These are phyloP conservation scores for Huntiella decipiens DNA, from an alignment of 2,329 filamentous ascomycete species.

Conservation along the genomic window DNA sequence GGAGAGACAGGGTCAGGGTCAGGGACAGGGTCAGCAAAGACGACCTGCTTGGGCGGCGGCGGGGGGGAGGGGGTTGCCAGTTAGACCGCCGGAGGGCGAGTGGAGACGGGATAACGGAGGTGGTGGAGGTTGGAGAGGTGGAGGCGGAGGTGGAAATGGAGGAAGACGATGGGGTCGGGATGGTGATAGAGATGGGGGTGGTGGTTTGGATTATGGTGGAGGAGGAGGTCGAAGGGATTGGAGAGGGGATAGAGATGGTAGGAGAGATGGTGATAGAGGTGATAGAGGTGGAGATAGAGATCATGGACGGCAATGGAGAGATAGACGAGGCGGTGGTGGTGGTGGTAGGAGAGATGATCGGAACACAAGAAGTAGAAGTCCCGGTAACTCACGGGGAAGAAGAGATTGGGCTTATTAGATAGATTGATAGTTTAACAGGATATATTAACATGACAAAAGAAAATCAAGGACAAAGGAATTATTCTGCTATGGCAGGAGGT, in stretches of 20 bases:
- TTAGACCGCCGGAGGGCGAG: constrained; percentile 5
- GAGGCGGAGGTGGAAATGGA: not conserved
- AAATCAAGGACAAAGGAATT: too few relatives aligned
- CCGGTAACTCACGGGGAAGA: too few relatives aligned
- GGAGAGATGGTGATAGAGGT: constrained; percentile 15
- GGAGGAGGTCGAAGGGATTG: constrained; percentile 19
- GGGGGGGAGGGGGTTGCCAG: constrained; percentile 7
- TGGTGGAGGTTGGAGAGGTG: not conserved
- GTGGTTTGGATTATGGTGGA: constrained; percentile 10
- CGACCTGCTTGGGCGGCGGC: constrained; percentile 11
- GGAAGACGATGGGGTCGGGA: not conserved
- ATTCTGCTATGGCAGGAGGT: too few relatives aligned
- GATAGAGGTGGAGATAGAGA: constrained; percentile 32
- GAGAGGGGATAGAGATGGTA: constrained; percentile 16
- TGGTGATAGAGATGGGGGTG: not conserved
- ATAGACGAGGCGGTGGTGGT: not conserved
- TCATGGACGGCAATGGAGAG: constrained; percentile 16
- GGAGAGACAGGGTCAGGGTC: constrained; percentile 28
- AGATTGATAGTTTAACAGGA: too few relatives aligned
- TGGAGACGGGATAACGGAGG: not conserved
- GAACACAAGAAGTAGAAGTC: too few relatives aligned
- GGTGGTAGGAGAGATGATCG: not conserved
- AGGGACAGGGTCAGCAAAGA: constrained; percentile 14
- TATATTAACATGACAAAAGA: too few relatives aligned
- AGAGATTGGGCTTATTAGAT: too few relatives aligned